Conservation (phyloP, 106 monocot species). For the Dactylorhiza incarnata region DNA sequence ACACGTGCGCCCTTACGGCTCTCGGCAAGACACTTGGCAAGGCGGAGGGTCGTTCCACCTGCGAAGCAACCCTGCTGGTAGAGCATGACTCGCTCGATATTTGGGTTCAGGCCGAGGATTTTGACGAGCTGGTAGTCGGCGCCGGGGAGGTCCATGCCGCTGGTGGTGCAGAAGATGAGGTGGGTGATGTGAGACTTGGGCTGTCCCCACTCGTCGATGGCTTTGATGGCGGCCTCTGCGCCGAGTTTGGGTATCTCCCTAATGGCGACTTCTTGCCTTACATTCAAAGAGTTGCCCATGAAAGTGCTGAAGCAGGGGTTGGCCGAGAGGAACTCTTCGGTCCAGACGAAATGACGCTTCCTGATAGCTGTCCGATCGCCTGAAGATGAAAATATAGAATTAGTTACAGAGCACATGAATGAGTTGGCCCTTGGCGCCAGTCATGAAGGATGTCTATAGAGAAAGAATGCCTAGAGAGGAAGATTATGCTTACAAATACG, state of each 20-base stretch:
- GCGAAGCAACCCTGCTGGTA: too few species aligned
- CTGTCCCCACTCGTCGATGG: too few species aligned
- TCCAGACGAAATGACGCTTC: conserved; percentile 5
- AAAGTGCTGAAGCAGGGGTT: conserved; percentile 3
- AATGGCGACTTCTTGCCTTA: background rate
- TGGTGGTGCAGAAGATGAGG: too few species aligned
- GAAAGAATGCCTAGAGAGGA: background rate
- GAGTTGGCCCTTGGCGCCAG: background rate
- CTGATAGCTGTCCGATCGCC: background rate
- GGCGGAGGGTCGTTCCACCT: too few species aligned
- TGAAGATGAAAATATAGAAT: background rate
- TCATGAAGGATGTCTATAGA: background rate
- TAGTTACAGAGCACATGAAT: background rate
- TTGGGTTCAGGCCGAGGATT: too few species aligned
- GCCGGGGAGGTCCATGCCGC: too few species aligned
- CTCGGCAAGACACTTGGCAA: conserved; percentile 12
- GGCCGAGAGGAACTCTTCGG: background rate
- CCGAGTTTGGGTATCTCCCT: conserved; percentile 4
- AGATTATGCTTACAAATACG: conserved; percentile 8
- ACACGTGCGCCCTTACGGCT: conserved; percentile 1
- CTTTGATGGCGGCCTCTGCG: too few species aligned
- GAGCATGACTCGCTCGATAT: too few species aligned
- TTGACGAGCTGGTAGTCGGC: too few species aligned
- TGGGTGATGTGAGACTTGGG: too few species aligned
- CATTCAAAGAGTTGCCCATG: background rate